phyloP scores from a whole-genome alignment of 306 rosid species.

The Cicer pinnatifidum region DNA sequence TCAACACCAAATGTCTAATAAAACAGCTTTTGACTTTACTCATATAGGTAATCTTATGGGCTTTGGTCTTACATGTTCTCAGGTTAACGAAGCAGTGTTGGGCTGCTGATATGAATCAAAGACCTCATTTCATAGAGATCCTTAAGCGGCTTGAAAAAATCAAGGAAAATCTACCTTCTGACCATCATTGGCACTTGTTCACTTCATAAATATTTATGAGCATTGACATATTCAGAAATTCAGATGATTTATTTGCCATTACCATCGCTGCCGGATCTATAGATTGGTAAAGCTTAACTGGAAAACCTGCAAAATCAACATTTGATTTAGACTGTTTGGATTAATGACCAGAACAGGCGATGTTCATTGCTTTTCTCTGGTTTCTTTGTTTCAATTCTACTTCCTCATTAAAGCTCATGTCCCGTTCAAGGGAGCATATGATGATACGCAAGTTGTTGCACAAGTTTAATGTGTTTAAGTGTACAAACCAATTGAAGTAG shows the following conservation, averaged over 20 bases:
- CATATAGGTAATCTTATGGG: slow-evolving; percentile 36
- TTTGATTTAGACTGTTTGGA: slow-evolving; percentile 41
- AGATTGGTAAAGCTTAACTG: slow-evolving; percentile 49
- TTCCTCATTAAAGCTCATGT: slow-evolving; percentile 19
- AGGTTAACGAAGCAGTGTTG: slow-evolving; percentile 89
- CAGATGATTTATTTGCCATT: slow-evolving; percentile 45
- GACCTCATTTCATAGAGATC: slow-evolving; percentile 93
- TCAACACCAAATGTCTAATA: slow-evolving; percentile 4
- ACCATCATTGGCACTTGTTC: slow-evolving; percentile 84
- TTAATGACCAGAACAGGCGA: slow-evolving; percentile 35
- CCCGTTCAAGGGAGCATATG: slow-evolving; percentile 38
- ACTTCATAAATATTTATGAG: slow-evolving; percentile 47
- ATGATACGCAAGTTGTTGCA: slow-evolving; percentile 31
- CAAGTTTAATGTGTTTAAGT: slow-evolving; percentile 37
- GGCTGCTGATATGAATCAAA: slow-evolving; percentile 78
- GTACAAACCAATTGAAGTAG: slow-evolving; percentile 44
- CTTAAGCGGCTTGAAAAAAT: slow-evolving; percentile 87
- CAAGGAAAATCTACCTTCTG: slow-evolving; percentile 71
- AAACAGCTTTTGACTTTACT: slow-evolving; percentile 19
- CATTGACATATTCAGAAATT: slow-evolving; percentile 43
- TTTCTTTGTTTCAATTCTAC: slow-evolving; percentile 21
- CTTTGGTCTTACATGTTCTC: slow-evolving; percentile 39
- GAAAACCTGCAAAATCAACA: slow-evolving; percentile 40
- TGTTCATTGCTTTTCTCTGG: slow-evolving; percentile 38
- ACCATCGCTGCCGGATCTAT: slow-evolving; percentile 48